Evolutionary conservation across 2,329 filamentous ascomycete species (phyloP), one percentile per base, ranked within the genome.

Genomic region (Diaporthe nobilis): DNA sequence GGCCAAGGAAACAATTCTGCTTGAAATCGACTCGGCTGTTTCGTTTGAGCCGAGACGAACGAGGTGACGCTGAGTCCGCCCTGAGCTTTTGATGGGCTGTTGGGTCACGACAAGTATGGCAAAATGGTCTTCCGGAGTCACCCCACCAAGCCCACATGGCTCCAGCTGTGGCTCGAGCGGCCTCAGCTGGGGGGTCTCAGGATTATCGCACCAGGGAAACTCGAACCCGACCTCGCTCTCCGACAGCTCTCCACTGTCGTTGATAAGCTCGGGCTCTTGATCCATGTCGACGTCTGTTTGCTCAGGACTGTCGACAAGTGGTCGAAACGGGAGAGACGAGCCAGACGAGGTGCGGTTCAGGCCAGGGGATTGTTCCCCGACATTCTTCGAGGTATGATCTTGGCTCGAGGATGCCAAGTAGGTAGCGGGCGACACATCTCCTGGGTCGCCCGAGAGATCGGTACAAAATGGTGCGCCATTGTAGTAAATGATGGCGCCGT

Each of bases 401-500:
- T 85, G 84, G 1, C 84, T 85, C 13, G 85, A 85, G n/a, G 86
- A 87, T 5, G 86, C 85, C 83, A 89, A 83, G 75, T 89, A 86
- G 1, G 89, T 88, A 2, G 87, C 82, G 1, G 87, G 86, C 0
- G 87, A 88, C 1, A 83, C 77, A 31, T 88, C 87, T 2, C 87
- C 88, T 15, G 86, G 86, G 79, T 95, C 93, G 2, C 93, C 92
- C 22, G 92, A 94, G 4, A 97, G 84, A 82, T 98, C 95, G 1
- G 92, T 95, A 82, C 92, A 97, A 82, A 97, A 98, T 0, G 90
- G 91, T 1, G 93, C 93, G 37, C 93, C 94, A 76, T 90, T 94
- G 82, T 96, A 97, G 81, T 96, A 97, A 25, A 96, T 95, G 78
- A 97, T 93, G 1, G 94, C 92, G 12, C 94, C 95, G 75, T 94